phyloP scores from a whole-genome alignment of 2,329 filamentous ascomycete species.

The Fusarium heterosporum region DNA sequence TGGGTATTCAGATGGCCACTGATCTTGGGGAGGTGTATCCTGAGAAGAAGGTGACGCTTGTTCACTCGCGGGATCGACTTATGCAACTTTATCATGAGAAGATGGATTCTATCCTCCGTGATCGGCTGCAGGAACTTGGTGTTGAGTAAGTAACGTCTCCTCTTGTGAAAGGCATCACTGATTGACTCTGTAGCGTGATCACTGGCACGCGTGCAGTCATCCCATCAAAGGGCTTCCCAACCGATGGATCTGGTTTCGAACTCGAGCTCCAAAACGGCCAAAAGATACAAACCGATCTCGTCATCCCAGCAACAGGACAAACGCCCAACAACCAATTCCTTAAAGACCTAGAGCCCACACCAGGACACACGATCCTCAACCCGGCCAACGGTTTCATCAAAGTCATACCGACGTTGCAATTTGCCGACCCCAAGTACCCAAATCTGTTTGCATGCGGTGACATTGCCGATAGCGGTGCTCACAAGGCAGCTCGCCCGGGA shows the following conservation, averaged over 20 bases:
- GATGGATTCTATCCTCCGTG: slow-evolving; percentile 41
- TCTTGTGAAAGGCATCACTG: rapidly evolving
- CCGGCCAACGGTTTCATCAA: slow-evolving; percentile 41
- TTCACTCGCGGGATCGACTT: slow-evolving; percentile 42
- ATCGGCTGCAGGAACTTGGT: slow-evolving; percentile 39
- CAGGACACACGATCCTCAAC: slow-evolving; percentile 29
- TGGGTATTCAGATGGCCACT: slow-evolving; percentile 45
- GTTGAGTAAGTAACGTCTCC: slow-evolving; percentile 26
- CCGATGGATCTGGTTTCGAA: slow-evolving; percentile 32
- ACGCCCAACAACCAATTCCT: slow-evolving; percentile 46
- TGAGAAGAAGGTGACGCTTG: slow-evolving; percentile 39
- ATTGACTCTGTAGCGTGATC: slow-evolving; percentile 15
- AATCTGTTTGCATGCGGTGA: slow-evolving; percentile 45
- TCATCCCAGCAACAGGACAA: slow-evolving; percentile 44
- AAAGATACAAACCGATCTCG: slow-evolving; percentile 38
- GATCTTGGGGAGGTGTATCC: slow-evolving; percentile 45
- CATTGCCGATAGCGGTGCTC: slow-evolving; percentile 44
- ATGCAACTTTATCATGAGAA: slow-evolving; percentile 45
- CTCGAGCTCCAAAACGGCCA: slow-evolving; percentile 40
- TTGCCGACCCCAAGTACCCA: slow-evolving; percentile 39
- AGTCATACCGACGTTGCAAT: slow-evolving; percentile 38
- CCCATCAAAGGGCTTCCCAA: slow-evolving; percentile 38
- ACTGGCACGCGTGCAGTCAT: slow-evolving; percentile 41
- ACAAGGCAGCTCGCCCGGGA: slow-evolving; percentile 43
- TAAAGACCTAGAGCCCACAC: slow-evolving; percentile 9